Evolutionary conservation across 1,284 basidiomycete species (phyloP), one percentile per base, ranked within the genome.

Genomic region (Ganoderma leucocontextum): DNA sequence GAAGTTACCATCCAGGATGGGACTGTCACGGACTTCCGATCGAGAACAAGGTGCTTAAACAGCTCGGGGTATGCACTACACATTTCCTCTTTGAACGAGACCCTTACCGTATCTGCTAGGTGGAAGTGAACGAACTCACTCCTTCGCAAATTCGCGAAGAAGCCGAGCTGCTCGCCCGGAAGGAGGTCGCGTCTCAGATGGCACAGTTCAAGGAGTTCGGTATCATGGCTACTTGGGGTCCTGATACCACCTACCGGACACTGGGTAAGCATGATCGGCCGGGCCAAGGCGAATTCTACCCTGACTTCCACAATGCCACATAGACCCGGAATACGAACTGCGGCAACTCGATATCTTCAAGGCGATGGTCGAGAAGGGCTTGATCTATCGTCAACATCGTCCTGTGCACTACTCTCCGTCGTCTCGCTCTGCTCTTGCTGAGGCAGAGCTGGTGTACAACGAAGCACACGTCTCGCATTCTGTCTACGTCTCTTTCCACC

Each of bases 21-120:
- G 98, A 99, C 78, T 99, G 97, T 77, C 98, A 99, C 77, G 98
- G 98, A 2, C 87, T 99, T 19, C 98, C 98, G 0, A 98, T 99
- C 72, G 96, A 98, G 79, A 94, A 95, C 75, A 98, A 97, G 78
- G 94, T 96, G 0, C 82, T 98, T 39, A 85, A 92, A 71, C 87
- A 90, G 60, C 84, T 95, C n/a, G 87, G 87, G 67, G 94, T 92
- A 77, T 68, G 87, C 78, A 4, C 1, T 9, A 1, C 19, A 12
- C 5, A 15, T 5, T 10, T 17, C 39, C 19, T 6, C 62, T 41
- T 39, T 65, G 35, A 19, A 62, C 25, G 13, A 17, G 17, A 19
- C 35, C 19, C 8, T n/a, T 33, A n/a, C 53, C 25, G 10, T 42
- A 39, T 44, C 10, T 15, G 13, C 9, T 58, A 72, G 71, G 71